Conservation (phyloP, 345 rosid genomes). For the Gossypium longicalyx region DNA sequence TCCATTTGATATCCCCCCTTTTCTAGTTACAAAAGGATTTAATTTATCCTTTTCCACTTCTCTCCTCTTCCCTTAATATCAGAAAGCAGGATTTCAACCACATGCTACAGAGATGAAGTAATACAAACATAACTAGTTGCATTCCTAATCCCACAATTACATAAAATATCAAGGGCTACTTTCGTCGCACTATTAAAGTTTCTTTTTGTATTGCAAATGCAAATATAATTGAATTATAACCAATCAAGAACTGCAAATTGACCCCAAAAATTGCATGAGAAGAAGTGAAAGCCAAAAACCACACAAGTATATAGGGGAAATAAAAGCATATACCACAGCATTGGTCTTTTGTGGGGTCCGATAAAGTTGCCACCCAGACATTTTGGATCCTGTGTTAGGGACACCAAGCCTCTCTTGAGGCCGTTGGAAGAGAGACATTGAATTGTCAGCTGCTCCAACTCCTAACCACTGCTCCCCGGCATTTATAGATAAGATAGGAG, state of each 20-base stretch:
- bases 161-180: neutral
- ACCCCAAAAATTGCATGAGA: neutral
- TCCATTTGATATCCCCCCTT: too few relatives aligned
- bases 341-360: slow-evolving; percentile 82
- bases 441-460: slow-evolving; percentile 97
- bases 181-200: neutral
- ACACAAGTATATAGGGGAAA: neutral
- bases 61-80: too few relatives aligned
- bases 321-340: slow-evolving; percentile 76
- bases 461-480: slow-evolving; percentile 97
- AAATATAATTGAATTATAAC: neutral
- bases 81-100: neutral
- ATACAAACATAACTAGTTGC: neutral
- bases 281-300: neutral
- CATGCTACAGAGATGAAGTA: neutral
- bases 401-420: slow-evolving; percentile 77
- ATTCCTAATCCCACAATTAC: neutral
- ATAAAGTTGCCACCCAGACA: slow-evolving; percentile 96
- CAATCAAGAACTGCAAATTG: neutral
- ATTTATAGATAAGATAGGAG: slow-evolving; percentile 77
- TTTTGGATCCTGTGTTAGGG: slow-evolving; percentile 61
- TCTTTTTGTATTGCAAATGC: neutral
- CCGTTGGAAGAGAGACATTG: slow-evolving; percentile 95
- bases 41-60: too few relatives aligned
- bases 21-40: too few relatives aligned